Evolutionary conservation across 139 green algal genomes (phyloP).

Genomic region (Volvox reticuliferus): DNA sequence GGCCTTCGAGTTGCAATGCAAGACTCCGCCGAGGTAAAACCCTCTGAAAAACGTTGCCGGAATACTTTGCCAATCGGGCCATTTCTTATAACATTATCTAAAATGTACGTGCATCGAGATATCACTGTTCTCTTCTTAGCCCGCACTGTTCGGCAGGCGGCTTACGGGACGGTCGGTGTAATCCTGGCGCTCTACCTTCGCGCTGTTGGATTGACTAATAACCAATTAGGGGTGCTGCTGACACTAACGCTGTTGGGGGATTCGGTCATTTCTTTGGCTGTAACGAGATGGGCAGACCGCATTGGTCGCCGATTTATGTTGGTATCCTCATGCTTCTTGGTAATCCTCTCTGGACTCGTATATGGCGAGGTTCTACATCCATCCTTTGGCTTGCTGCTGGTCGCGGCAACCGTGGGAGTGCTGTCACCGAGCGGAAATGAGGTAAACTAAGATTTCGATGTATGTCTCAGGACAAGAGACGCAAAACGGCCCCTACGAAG

Average conservation of each 20-base stretch:
- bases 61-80: no score
- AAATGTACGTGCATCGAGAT: not conserved
- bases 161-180: not conserved
- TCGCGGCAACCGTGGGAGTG: slow-evolving; percentile 28
- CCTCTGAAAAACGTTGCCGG: no score
- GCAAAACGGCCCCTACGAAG: no score
- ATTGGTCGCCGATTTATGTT: not conserved
- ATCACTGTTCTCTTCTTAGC: not conserved
- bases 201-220: slow-evolving; percentile 7
- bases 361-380: not conserved
- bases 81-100: not conserved
- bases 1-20: no score
- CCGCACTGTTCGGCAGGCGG: not conserved
- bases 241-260: slow-evolving; percentile 32
- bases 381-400: slow-evolving; percentile 27
- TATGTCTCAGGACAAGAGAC: no score
- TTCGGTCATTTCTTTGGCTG: not conserved
- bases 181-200: slow-evolving; percentile 25
- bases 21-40: no score
- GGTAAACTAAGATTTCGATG: not conserved
- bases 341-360: not conserved
- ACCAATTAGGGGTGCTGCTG: slow-evolving; percentile 11
- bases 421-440: slow-evolving; percentile 39
- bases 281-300: slow-evolving; percentile 8
- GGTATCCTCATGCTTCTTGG: slow-evolving; percentile 3